Evolutionary conservation across 345 rosid genomes (phyloP), one percentile per base, ranked within the genome.

Genomic region (Eucalyptus virginea): DNA sequence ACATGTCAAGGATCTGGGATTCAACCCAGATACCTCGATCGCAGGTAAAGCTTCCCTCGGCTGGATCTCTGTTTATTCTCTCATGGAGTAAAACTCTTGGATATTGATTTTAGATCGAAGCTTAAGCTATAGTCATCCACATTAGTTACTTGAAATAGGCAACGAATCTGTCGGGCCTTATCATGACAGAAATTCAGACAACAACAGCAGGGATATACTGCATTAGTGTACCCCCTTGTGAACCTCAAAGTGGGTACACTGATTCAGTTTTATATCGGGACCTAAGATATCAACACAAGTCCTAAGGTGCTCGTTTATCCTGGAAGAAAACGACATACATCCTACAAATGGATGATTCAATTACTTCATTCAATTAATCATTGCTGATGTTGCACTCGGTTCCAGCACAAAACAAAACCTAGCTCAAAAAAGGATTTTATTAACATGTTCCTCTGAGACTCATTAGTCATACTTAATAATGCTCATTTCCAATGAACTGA

Each of bases 1-100:
- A 98, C 99, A 90, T 98, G 99, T 92, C 99, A 96, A 93, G 98
- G 99, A 92, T 91, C 93, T 24, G 98, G 98, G 87, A 95, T 97
- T 94, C 99, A 98, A 92, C 99, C 99, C 86, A 96, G 99, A 40
- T 98, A 96, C 94, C 99, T 98, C 83, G 99, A 98, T 91, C 97
- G 99, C 95, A 97, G 99, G 98, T 96, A 92, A 92, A 51, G 90
- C 49, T 49, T 65, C 54, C 11, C 40, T 83, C 4, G 3, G 52
- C 40, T 77, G 52, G 50, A 56, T 72, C 54, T 54, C 67, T 42
- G 48, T 81, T 81, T 80, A 45, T 51, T 42, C 52, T 37, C 30
- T 40, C 85, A 40, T 40, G 12, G 5, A 21, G 83, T 21, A 40
- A 77, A 21, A 77, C 83, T 77, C 81, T 4, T 40, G 45, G 47